Evolutionary conservation across 1,284 basidiomycete genomes (phyloP).

Genomic region (Rhodotorula mucilaginosa): DNA sequence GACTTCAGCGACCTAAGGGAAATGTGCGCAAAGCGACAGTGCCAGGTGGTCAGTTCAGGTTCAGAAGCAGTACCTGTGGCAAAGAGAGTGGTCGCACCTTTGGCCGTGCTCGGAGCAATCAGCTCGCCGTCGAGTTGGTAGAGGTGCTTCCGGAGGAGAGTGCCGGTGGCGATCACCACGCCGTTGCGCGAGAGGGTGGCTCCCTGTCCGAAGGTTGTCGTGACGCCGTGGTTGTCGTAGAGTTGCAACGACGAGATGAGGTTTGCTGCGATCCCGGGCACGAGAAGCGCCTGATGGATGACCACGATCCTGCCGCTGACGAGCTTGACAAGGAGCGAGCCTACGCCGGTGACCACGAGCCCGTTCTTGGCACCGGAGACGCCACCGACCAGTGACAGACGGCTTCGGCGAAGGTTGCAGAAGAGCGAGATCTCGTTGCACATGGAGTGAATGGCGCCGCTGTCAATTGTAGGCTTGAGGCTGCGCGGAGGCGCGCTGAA

Average conservation of each 20-base stretch:
- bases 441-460: constrained; percentile 4
- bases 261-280: background rate
- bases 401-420: no score
- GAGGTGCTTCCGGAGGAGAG: constrained; percentile 2
- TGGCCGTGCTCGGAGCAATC: background rate
- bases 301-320: background rate
- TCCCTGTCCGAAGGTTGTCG: background rate
- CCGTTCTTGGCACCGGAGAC: no score
- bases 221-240: background rate
- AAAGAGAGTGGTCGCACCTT: background rate
- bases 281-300: background rate
- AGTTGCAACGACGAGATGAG: background rate
- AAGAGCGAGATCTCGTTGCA: background rate
- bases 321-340: background rate
- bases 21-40: no score
- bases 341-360: no score
- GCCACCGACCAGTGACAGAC: no score
- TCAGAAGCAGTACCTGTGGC: no score
- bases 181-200: background rate
- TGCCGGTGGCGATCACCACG: background rate
- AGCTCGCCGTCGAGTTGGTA: constrained; percentile 4
- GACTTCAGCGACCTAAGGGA: no score
- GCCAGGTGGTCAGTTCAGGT: no score
- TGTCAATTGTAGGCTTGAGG: background rate
- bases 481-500: background rate